Percentiles rank a stretch among this genome's conserved stretches.
phyloP scores from a whole-genome alignment of 768 basidiomycete species.

The Russula sp. region DNA sequence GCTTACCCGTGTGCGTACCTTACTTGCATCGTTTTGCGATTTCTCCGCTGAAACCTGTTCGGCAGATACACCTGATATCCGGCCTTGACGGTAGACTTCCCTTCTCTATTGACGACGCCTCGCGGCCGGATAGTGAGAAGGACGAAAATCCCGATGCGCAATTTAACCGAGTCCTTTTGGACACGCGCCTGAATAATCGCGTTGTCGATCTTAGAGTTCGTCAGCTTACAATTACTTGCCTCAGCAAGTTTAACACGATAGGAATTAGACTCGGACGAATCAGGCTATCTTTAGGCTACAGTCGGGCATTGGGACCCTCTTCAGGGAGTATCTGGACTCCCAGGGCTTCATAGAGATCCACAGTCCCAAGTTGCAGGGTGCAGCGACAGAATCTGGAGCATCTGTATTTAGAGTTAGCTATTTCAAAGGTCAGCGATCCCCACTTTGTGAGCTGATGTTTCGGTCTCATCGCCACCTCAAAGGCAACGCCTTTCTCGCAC shows the following conservation, averaged over 20 bases:
- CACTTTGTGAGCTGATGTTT: not conserved
- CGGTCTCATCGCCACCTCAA: not conserved
- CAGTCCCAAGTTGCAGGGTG: constrained; percentile 93
- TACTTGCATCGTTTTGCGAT: not conserved
- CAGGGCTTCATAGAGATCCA: constrained; percentile 92
- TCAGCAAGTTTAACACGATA: constrained; percentile 2
- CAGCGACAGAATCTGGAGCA: constrained; percentile 95
- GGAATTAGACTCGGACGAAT: constrained; percentile 77
- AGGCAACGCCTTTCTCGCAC: constrained; percentile 91
- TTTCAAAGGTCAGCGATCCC: constrained; percentile 70
- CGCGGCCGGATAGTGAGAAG: constrained; percentile 70
- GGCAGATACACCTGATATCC: constrained; percentile 74
- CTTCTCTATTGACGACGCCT: constrained; percentile 90
- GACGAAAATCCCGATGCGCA: constrained; percentile 48
- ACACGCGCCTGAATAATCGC: constrained; percentile 92
- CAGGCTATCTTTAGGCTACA: constrained; percentile 94
- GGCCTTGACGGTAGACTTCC: constrained; percentile 76
- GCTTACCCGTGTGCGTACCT: constrained; percentile 59
- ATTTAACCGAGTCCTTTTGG: constrained; percentile 77
- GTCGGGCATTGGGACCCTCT: constrained; percentile 80
- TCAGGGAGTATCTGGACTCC: constrained; percentile 71
- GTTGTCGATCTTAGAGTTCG: constrained; percentile 88
- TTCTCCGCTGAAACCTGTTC: not conserved
- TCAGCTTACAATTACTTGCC: constrained; percentile 11
- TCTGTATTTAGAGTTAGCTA: constrained; percentile 97